Evolutionary conservation across 305 asterid species (phyloP).

Genomic region (Solanum hybrid): DNA sequence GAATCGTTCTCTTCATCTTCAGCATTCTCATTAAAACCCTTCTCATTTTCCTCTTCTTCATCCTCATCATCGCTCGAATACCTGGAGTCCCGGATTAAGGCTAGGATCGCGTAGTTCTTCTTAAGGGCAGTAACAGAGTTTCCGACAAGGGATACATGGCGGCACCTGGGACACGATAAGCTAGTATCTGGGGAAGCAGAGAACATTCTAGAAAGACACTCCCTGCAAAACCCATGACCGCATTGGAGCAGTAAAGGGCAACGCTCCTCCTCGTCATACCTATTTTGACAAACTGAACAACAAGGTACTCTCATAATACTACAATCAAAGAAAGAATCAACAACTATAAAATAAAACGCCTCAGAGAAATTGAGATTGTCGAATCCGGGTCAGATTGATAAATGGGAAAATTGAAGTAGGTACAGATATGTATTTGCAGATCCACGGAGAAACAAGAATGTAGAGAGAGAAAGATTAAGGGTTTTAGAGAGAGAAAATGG

Average conservation of each 20-base stretch:
- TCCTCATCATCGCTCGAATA: slow-evolving; percentile 46
- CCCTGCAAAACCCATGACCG: slow-evolving; percentile 96
- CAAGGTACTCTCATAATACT: slow-evolving; percentile 59
- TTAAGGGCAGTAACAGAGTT: slow-evolving; percentile 79
- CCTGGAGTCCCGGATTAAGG: slow-evolving; percentile 42
- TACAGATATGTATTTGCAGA: slow-evolving; percentile 14
- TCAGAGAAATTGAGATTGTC: neutral
- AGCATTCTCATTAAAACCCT: neutral
- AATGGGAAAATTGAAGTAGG: neutral
- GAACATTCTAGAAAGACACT: slow-evolving; percentile 80
- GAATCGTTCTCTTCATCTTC: slow-evolving; percentile 9
- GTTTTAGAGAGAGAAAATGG: slow-evolving; percentile 15
- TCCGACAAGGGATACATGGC: slow-evolving; percentile 78
- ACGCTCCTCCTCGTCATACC: slow-evolving; percentile 86
- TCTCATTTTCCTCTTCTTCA: slow-evolving; percentile 54
- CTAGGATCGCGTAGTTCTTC: slow-evolving; percentile 76
- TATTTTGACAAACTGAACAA: slow-evolving; percentile 86
- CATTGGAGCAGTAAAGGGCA: slow-evolving; percentile 96
- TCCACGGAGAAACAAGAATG: slow-evolving; percentile 21
- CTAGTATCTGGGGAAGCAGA: slow-evolving; percentile 60
- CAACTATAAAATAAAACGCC: neutral
- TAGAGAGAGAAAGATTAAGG: slow-evolving; percentile 9
- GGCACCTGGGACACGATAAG: slow-evolving; percentile 94
- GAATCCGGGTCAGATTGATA: neutral
- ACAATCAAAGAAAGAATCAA: neutral